Evolutionary conservation across 176 grass and related monocot genomes (phyloP), one percentile per base, ranked within the genome.

Genomic region (Musa acuminata): DNA sequence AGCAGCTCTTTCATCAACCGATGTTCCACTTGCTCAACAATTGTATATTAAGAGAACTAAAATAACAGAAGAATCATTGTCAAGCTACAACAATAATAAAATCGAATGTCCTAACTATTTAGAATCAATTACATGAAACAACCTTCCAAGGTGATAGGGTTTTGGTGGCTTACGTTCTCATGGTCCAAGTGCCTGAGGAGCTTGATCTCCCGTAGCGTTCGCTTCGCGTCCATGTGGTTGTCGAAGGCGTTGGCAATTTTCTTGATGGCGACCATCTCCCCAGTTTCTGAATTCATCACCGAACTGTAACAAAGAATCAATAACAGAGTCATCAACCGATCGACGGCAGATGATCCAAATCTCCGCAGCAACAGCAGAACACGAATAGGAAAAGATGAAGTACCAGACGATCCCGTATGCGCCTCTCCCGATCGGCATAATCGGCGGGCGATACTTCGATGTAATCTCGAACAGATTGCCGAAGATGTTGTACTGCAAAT

Each of bases 341-440:
- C 10, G n/a, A 51, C n/a, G 5, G 35, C 26, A 71, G 22, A 43
- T 43, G 35, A 43, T 43, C 35, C 35, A 43, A 43, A 43, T 43
- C 35, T 43, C 35, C 5, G 35, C 35, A 35, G 29, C 29, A 35
- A 35, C 29, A 35, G 3, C 29, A 43, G 35, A 43, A 43, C 35
- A 6, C 35, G 0, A 6, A 43, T 43, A 43, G 35, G 17, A 11
- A 9, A 62, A 11, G 48, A 70, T 22, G 16, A 16, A 13, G 69
- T 93, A 98, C 94, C 94, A 98, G 58, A 93, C 94, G 78, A 98
- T 93, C 64, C 94, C 94, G 57, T 98, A 91, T 13, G 90, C 94
- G 73, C 94, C 90, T 71, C 94, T 91, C 55, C 94, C 94, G 83
- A 98, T 98, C 48, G 94, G 94, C 86, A 93, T 84, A 84, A 98